These are phyloP conservation scores for Pestalotiopsis sp. DNA, from an alignment of 2,329 filamentous ascomycete genomes.

Conservation along the genomic window DNA sequence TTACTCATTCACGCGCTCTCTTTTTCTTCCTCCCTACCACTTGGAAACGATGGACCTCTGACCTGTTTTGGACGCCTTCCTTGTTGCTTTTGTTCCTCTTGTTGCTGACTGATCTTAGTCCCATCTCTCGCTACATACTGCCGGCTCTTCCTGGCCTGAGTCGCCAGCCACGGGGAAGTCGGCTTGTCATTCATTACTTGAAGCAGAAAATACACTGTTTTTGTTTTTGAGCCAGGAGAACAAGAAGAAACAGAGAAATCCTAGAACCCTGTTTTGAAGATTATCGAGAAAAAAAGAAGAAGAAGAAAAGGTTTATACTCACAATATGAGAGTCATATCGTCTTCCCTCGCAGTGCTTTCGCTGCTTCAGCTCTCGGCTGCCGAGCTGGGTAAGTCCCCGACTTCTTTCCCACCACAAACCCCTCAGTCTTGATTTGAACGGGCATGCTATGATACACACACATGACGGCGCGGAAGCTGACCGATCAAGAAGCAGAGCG, in stretches of 20 bases:
- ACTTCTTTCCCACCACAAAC: neutral
- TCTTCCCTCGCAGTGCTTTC: constrained; percentile 38
- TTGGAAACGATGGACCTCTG: neutral
- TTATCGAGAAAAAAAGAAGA: neutral
- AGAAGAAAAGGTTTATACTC: neutral
- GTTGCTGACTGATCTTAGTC: constrained; percentile 19
- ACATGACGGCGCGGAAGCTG: neutral
- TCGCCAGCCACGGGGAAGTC: constrained; percentile 20
- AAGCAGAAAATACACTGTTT: neutral
- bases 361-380: constrained; percentile 41
- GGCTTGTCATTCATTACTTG: constrained; percentile 24
- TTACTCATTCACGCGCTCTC: constrained; percentile 9
- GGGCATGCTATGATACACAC: neutral
- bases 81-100: constrained; percentile 16
- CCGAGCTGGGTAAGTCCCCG: constrained; percentile 40
- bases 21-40: constrained; percentile 6
- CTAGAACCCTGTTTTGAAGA: constrained; percentile 9
- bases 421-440: neutral
- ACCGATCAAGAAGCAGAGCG: constrained; percentile 17
- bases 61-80: neutral
- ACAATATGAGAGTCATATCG: constrained; percentile 46
- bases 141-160: constrained; percentile 17
- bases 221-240: neutral
- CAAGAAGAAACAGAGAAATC: neutral
- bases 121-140: constrained; percentile 16